phyloP scores from a whole-genome alignment of 352 stramenopile species.

The Phytopythium ostracodes region DNA sequence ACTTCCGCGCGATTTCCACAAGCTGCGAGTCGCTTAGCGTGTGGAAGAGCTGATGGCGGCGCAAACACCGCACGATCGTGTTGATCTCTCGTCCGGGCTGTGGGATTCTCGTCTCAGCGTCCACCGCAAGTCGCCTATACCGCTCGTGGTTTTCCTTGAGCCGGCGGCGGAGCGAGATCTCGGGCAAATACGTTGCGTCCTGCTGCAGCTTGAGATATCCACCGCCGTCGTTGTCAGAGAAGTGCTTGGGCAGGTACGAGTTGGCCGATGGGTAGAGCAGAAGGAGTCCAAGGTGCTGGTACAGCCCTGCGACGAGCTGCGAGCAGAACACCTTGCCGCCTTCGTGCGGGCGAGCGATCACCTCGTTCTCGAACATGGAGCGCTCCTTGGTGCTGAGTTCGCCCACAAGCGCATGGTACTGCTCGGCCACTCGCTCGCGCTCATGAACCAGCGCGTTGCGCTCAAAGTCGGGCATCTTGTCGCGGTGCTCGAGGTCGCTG shows the following conservation, averaged over 20 bases:
- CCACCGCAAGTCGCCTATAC: constrained; percentile 25
- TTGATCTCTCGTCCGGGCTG: constrained; percentile 28
- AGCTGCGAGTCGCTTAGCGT: constrained; percentile 69
- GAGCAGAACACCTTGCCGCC: constrained; percentile 79
- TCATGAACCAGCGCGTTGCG: constrained; percentile 60
- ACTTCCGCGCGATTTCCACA: constrained; percentile 42
- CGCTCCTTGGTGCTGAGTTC: constrained; percentile 60
- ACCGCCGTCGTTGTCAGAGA: constrained; percentile 43
- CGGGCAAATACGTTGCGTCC: constrained; percentile 59
- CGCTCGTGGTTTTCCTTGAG: constrained; percentile 29
- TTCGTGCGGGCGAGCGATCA: constrained; percentile 31
- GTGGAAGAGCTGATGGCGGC: constrained; percentile 80
- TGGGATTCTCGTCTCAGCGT: constrained; percentile 26
- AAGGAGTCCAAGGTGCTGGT: constrained; percentile 75
- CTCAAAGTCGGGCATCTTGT: constrained; percentile 74
- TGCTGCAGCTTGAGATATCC: constrained; percentile 80
- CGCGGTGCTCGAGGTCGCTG: constrained; percentile 54
- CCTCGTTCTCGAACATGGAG: constrained; percentile 81
- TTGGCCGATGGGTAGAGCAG: constrained; percentile 80
- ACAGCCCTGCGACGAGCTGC: constrained; percentile 71
- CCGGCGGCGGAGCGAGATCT: constrained; percentile 55
- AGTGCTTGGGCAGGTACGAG: constrained; percentile 87
- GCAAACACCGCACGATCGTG: constrained; percentile 62
- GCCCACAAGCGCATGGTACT: constrained; percentile 54
- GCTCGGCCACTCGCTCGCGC: constrained; percentile 34